These are phyloP conservation scores for Triticum urartu DNA, from an alignment of 176 grass and related monocot species.

Conservation along the genomic window DNA sequence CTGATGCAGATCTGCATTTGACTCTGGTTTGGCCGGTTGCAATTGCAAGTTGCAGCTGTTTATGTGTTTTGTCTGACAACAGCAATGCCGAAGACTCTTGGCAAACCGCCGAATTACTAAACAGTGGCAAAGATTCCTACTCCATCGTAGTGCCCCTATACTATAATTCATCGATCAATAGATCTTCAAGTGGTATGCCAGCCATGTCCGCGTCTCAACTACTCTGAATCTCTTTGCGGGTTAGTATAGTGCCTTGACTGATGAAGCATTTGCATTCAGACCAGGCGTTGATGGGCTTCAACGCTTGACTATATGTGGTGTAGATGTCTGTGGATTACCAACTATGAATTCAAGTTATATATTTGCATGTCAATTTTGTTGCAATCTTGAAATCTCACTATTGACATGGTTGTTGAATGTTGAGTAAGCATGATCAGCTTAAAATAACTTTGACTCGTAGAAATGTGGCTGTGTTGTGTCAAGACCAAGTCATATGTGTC, in stretches of 20 bases:
- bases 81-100: conserved; percentile 5
- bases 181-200: not conserved
- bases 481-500: not conserved
- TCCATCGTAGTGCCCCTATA: conserved; percentile 5
- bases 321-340: no score
- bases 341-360: not conserved
- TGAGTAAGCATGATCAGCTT: not conserved
- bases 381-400: not conserved
- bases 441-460: not conserved
- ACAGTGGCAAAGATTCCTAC: conserved; percentile 31
- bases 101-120: conserved; percentile 1
- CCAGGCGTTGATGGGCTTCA: not conserved
- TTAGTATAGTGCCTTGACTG: not conserved
- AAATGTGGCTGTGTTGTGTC: not conserved
- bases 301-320: not conserved
- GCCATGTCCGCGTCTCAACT: not conserved
- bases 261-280: not conserved
- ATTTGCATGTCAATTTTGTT: no score
- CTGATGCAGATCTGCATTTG: conserved; percentile 40
- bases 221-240: not conserved
- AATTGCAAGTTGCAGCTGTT: not conserved
- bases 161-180: not conserved
- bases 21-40: conserved; percentile 39
- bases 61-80: conserved; percentile 9
- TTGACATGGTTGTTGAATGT: not conserved